Conservation (phyloP, 2,329 filamentous ascomycete genomes). For the Pseudocercospora fijiensis region DNA sequence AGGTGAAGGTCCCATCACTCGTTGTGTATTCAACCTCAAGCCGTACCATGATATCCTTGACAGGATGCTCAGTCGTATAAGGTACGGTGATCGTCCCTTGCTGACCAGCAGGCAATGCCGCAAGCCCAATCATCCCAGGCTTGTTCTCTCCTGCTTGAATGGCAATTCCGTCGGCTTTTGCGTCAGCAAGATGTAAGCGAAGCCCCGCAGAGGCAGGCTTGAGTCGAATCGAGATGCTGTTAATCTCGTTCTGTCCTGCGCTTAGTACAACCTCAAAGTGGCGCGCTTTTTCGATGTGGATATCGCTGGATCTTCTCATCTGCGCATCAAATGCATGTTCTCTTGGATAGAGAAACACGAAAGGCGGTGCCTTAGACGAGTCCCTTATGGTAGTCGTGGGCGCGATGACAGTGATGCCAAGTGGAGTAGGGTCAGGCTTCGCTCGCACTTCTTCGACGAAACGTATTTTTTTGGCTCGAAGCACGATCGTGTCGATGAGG, state of each 20-base stretch:
- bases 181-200: conserved; percentile 56
- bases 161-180: conserved; percentile 32
- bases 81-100: conserved; percentile 66
- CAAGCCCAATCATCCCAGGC: conserved; percentile 27
- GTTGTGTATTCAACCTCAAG: conserved; percentile 51
- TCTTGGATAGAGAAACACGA: conserved; percentile 72
- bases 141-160: conserved; percentile 9
- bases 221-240: conserved; percentile 52
- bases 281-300: conserved; percentile 77
- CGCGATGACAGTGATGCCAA: conserved; percentile 49
- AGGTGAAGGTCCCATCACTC: conserved; percentile 38
- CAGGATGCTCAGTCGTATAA: conserved; percentile 78
- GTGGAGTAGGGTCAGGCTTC: conserved; percentile 48
- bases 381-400: conserved; percentile 26
- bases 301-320: conserved; percentile 64
- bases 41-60: conserved; percentile 68
- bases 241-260: conserved; percentile 70
- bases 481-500: conserved; percentile 67
- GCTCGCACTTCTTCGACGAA: conserved; percentile 60
- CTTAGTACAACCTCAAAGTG: conserved; percentile 71
- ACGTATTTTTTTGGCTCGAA: conserved; percentile 63
- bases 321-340: conserved; percentile 66
- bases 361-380: conserved; percentile 34
- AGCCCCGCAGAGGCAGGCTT: conserved; percentile 61
- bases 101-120: conserved; percentile 38